Conservation (phyloP, 2,329 filamentous ascomycete genomes). For the Monosporascus sp. region DNA sequence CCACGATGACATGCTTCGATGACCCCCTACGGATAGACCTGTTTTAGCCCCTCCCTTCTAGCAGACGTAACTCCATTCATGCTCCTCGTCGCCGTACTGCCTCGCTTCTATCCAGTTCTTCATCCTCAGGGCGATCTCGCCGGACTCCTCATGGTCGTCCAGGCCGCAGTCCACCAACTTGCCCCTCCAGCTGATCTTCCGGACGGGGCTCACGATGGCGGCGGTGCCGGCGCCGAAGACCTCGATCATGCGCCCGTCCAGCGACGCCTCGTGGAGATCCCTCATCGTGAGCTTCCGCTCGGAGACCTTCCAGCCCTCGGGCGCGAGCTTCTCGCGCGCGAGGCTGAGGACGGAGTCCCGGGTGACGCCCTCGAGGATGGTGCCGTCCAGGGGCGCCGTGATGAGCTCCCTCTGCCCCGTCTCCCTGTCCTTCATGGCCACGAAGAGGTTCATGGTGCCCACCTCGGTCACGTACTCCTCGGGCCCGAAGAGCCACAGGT, state of each 20-base stretch:
- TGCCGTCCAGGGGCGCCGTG: constrained; percentile 94
- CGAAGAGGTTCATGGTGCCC: constrained; percentile 98
- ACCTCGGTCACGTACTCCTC: constrained; percentile 97
- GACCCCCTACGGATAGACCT: background rate
- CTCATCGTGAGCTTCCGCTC: constrained; percentile 93
- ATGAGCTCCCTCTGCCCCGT: constrained; percentile 88
- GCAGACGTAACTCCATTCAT: constrained; percentile 76
- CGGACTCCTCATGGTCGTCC: constrained; percentile 75
- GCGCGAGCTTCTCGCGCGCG: constrained; percentile 74
- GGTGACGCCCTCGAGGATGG: constrained; percentile 92
- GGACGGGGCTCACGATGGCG: constrained; percentile 85
- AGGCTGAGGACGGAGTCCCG: constrained; percentile 85
- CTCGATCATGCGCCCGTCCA: constrained; percentile 83
- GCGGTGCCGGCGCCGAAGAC: constrained; percentile 93
- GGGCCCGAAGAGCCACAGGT: constrained; percentile 94
- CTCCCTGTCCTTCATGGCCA: constrained; percentile 76
- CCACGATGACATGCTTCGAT: background rate
- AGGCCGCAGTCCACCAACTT: constrained; percentile 79
- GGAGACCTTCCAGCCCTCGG: constrained; percentile 80
- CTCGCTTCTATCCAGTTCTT: constrained; percentile 96
- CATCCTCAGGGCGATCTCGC: constrained; percentile 78
- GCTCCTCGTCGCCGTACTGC: constrained; percentile 90
- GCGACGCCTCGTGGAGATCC: constrained; percentile 74
- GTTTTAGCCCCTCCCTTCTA: constrained; percentile 3
- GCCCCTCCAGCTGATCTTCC: constrained; percentile 85